Evolutionary conservation across 2,329 filamentous ascomycete genomes (phyloP).

Genomic region (Fusarium anthophilum): DNA sequence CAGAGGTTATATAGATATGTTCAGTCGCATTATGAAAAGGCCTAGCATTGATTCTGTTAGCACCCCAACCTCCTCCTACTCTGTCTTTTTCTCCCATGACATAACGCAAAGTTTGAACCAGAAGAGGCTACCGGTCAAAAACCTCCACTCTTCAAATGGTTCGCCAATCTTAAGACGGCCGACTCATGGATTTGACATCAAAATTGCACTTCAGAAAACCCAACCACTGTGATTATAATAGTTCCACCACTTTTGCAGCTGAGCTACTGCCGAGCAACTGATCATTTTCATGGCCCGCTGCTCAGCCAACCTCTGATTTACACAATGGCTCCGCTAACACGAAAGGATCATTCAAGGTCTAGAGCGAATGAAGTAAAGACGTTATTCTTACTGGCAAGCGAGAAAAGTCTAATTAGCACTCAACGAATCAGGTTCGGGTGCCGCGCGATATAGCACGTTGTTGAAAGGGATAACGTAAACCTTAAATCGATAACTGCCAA

Average conservation of each 20-base stretch:
- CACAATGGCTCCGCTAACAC: not conserved
- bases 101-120: not conserved
- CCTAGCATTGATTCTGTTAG: no score
- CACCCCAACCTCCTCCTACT: not conserved
- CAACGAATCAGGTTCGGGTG: not conserved
- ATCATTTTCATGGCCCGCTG: not conserved
- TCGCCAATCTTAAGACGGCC: not conserved
- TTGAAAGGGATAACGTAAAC: not conserved
- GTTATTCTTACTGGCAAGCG: not conserved
- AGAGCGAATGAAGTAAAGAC: not conserved
- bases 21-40: not conserved
- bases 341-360: not conserved
- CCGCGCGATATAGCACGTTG: not conserved
- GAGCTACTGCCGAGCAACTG: not conserved
- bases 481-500: not conserved
- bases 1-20: not conserved
- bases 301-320: not conserved
- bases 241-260: no score
- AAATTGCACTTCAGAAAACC: not conserved
- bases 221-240: not conserved
- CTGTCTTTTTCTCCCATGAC: not conserved
- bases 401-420: not conserved
- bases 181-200: not conserved
- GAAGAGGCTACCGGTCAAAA: not conserved
- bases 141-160: not conserved